Evolutionary conservation across 352 stramenopile genomes (phyloP), one percentile per base, ranked within the genome.

Genomic region (Globisporangium abappressorium): DNA sequence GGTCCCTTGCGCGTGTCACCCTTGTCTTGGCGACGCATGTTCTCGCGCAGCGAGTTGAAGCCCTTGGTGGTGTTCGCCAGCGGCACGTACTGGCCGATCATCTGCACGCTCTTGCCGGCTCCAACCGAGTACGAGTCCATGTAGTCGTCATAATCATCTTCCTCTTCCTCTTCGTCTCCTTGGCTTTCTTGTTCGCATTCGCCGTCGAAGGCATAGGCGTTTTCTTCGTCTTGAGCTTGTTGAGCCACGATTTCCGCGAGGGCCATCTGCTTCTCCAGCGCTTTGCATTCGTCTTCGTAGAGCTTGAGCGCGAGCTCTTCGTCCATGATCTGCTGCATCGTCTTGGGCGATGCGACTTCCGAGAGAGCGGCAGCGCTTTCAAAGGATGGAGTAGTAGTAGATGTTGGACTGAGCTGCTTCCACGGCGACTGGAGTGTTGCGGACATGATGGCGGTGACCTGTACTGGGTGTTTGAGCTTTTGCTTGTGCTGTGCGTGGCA

Each of bases 261-360:
- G 4, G 66, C 54, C 12, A 65, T 55, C 5, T 34, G 57, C 62
- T 49, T 73, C 63, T 53, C 46, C 8, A 57, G 26, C 12, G 22
- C 66, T 24, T 65, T 51, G 26, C 74, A 51, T 33, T 83, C 76
- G 34, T 72, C 53, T 38, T 83, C 69, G 6, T 80, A 65, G 46
- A 89, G 64, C 62, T 85, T 72, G 18, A 66, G 63, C 3, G 80
- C 80, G 34, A 91, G 64, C 62, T 87, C 78, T 64, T 87, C 82
- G 69, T 91, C 82, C 74, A 89, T 82, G 66, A 91, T 87, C 59
- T 91, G 77, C 73, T 87, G 82, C 34, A 89, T 70, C 33, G 64
- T 86, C 14, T 36, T 34, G 14, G 30, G 55, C 4, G 55, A 47
- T 22, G 55, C 38, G 55, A 26, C 55, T 61, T 36, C 2, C 15